A percentile compares a stretch with the other conserved stretches of the same genome.
These are phyloP conservation scores for Leptomonas seymouri DNA, from an alignment of 208 protist species.

Conservation along the genomic window DNA sequence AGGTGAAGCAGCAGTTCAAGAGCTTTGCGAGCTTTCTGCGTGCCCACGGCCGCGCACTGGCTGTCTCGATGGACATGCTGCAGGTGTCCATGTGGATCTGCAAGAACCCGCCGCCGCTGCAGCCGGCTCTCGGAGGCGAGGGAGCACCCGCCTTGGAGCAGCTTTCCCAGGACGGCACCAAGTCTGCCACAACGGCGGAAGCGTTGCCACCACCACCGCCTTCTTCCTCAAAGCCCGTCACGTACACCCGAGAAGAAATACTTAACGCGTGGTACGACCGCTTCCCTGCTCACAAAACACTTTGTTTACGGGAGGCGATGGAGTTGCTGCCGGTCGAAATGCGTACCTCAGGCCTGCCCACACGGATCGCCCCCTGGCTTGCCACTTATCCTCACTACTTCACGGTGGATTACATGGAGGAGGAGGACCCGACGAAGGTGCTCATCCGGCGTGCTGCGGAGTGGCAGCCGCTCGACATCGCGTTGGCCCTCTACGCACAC, in stretches of 20 bases:
- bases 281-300: conserved; percentile 51
- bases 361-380: conserved; percentile 64
- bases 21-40: conserved; percentile 90
- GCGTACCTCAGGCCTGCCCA: conserved; percentile 43
- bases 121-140: background rate
- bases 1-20: conserved; percentile 64
- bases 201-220: background rate
- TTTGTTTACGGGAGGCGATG: conserved; percentile 62
- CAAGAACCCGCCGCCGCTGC: conserved; percentile 21
- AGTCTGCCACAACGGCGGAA: background rate
- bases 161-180: background rate
- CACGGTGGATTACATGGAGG: conserved; percentile 58
- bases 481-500: conserved; percentile 48
- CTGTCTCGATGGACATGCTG: conserved; percentile 85
- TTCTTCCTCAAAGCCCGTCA: conserved; percentile 15
- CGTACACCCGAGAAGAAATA: conserved; percentile 59
- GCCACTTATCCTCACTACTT: conserved; percentile 65
- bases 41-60: conserved; percentile 66
- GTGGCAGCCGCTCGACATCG: conserved; percentile 68
- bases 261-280: conserved; percentile 79
- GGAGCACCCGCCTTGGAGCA: background rate
- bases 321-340: conserved; percentile 57
- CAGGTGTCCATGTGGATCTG: conserved; percentile 84
- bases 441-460: conserved; percentile 66
- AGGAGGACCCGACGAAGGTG: conserved; percentile 47